Percentiles rank a stretch among this genome's conserved stretches.
Conservation (phyloP, 176 grass and related monocot genomes). For the Urochloa ruziziensis region DNA sequence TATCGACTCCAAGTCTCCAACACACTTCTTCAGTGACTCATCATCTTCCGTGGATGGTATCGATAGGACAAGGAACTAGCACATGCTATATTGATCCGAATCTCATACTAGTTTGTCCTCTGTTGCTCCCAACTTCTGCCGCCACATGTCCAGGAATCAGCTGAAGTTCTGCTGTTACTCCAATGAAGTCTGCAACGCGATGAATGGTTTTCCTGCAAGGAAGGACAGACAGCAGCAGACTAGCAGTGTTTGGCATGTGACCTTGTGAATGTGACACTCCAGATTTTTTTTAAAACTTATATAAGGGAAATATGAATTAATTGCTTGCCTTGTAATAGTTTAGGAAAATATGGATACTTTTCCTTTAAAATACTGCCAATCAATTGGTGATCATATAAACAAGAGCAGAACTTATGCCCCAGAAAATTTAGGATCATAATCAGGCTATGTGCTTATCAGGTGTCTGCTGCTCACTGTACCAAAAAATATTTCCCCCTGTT, state of each 20-base stretch:
- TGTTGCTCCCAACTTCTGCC: not conserved
- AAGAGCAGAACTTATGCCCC: not conserved
- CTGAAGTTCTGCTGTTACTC: not conserved
- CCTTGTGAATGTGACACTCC: not conserved
- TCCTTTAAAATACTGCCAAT: not conserved
- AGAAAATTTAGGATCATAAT: not conserved
- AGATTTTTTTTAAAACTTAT: no score
- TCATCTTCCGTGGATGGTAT: not conserved
- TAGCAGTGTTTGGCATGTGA: conserved; percentile 16
- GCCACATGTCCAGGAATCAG: not conserved
- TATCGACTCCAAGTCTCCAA: not conserved
- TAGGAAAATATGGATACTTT: not conserved
- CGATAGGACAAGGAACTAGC: not conserved
- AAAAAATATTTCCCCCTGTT: not conserved
- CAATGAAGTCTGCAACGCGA: not conserved
- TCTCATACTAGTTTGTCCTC: not conserved
- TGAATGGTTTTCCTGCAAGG: not conserved
- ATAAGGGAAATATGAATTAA: not conserved
- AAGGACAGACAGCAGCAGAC: conserved; percentile 3
- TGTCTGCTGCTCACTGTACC: not conserved
- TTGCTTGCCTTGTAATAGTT: not conserved
- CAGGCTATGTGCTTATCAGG: not conserved
- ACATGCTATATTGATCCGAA: conserved; percentile 1
- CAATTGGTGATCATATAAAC: not conserved
- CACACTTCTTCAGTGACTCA: not conserved